Base-by-base conservation (phyloP, 2,329 filamentous ascomycete species). In the Fusarium ramigenum region DNA sequence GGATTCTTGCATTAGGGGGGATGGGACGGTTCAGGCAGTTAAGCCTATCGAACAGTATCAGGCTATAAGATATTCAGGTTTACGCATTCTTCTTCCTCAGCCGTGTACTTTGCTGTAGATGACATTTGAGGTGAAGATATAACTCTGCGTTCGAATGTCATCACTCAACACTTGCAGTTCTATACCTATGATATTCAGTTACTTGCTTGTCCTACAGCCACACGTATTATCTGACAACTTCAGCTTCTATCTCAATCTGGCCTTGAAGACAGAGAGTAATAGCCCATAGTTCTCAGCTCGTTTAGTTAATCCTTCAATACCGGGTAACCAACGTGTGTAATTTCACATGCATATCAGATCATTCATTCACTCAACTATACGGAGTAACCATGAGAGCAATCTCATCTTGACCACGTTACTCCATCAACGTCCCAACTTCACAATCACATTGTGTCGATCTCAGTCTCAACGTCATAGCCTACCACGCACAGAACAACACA, bases 271-370 rank as follows among this genome's bases (percentile, higher is more conserved):
- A 21, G 11, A 34, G 25, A 49, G 32, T 5, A 28, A 36, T 37
- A 39, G 34, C 15, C 14, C 23, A 28, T 53, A 14, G 11, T 7
- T 9, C 23, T 39, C 32, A 10, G 19, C 14, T 28, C 23, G 34
- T 53, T 53, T n/a, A 39, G 14, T 53, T n/a, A 28, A 25, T 37
- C 2, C 23, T 53, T 39, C 34, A 14, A 39, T 53, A 23, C n/a
- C 30, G 25, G 18, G 32, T 32, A 28, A n/a, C 53, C 32, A 46
- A 28, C 32, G 18, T 43, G 16, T 28, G 42, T 39, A 19, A 28
- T 65, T 42, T 57, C 23, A 58, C 23, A 37, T 62, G 21, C 19
- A 43, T 21, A 46, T 66, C 63, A 65, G 57, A 69, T 66, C 43
- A 43, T 60, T 50, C 19, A 16, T 44, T 37, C 32, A 15, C 23